Conservation (phyloP, 2,329 filamentous ascomycete species). For the Calonectria honghensis region DNA sequence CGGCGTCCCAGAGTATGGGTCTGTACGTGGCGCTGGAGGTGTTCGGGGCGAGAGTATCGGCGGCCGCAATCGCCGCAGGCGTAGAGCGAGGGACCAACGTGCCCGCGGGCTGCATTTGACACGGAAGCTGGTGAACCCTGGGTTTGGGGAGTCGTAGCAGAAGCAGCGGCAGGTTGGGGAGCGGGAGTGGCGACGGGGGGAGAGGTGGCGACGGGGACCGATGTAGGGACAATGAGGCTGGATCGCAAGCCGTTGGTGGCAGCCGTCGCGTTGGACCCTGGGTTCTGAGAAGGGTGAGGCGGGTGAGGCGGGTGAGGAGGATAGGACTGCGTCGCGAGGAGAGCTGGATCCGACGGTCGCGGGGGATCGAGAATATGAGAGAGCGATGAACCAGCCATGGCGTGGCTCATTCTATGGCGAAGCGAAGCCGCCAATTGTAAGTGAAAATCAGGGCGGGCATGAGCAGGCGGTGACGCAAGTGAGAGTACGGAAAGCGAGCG, state of each 20-base stretch:
- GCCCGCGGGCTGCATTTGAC: constrained; percentile 44
- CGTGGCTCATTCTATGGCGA: constrained; percentile 40
- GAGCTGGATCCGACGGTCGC: constrained; percentile 47
- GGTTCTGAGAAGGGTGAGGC: constrained; percentile 17
- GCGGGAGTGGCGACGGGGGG: constrained; percentile 15
- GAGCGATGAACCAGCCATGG: constrained; percentile 58
- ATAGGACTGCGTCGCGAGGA: constrained; percentile 45
- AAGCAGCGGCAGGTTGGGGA: constrained; percentile 22
- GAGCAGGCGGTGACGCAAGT: constrained; percentile 29
- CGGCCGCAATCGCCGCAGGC: constrained; percentile 72
- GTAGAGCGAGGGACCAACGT: constrained; percentile 62
- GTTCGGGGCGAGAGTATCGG: constrained; percentile 72
- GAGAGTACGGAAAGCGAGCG: constrained; percentile 8
- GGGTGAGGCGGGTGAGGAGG: constrained; percentile 40
- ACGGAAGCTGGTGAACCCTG: constrained; percentile 32
- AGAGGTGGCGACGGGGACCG: constrained; percentile 7
- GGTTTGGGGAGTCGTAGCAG: constrained; percentile 26
- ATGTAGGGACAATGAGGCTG: constrained; percentile 32
- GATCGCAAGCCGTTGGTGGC: constrained; percentile 35
- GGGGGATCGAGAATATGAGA: constrained; percentile 58
- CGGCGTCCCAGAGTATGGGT: constrained; percentile 71
- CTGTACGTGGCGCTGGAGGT: constrained; percentile 71
- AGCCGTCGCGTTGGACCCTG: constrained; percentile 14
- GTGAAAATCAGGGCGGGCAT: constrained; percentile 31
- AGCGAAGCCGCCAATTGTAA: constrained; percentile 33